These are phyloP conservation scores for Apiotrichum mycotoxinovorans DNA, from an alignment of 1,284 basidiomycete genomes.

Conservation along the genomic window DNA sequence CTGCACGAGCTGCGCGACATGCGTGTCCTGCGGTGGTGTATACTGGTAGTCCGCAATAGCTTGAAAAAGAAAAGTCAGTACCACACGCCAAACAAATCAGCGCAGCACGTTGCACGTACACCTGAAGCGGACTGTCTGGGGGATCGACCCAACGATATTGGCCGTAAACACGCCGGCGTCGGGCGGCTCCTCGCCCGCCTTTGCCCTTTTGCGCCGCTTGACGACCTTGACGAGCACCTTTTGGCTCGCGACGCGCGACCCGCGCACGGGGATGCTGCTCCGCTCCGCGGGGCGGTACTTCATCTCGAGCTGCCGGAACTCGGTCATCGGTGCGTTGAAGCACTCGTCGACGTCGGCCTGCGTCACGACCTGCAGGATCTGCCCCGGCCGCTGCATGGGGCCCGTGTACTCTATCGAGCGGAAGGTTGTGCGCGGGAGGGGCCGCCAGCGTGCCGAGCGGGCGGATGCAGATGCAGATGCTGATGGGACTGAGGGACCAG, in stretches of 20 bases:
- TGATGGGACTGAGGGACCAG: neutral
- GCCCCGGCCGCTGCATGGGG: conserved; percentile 59
- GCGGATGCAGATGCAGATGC: neutral
- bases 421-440: conserved; percentile 62
- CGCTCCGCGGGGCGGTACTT: conserved; percentile 66
- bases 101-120: conserved; percentile 63
- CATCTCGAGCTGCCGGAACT: conserved; percentile 61
- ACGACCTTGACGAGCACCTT: conserved; percentile 73
- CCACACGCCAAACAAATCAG: neutral
- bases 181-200: conserved; percentile 19
- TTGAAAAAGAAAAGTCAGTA: conserved; percentile 42
- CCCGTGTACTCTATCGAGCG: conserved; percentile 88
- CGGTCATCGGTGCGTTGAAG: conserved; percentile 53
- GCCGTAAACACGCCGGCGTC: conserved; percentile 67
- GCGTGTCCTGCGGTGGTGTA: conserved; percentile 67
- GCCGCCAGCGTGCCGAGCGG: conserved; percentile 50
- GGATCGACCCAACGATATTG: conserved; percentile 69
- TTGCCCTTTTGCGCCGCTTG: conserved; percentile 54
- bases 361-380: conserved; percentile 67
- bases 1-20: conserved; percentile 62
- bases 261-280: conserved; percentile 75
- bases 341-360: conserved; percentile 65
- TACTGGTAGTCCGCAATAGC: conserved; percentile 91
- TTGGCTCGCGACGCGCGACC: conserved; percentile 68
- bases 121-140: conserved; percentile 82